These are phyloP conservation scores for Talaromyces sp. DNA, from an alignment of 2,329 filamentous ascomycete species.

Conservation along the genomic window DNA sequence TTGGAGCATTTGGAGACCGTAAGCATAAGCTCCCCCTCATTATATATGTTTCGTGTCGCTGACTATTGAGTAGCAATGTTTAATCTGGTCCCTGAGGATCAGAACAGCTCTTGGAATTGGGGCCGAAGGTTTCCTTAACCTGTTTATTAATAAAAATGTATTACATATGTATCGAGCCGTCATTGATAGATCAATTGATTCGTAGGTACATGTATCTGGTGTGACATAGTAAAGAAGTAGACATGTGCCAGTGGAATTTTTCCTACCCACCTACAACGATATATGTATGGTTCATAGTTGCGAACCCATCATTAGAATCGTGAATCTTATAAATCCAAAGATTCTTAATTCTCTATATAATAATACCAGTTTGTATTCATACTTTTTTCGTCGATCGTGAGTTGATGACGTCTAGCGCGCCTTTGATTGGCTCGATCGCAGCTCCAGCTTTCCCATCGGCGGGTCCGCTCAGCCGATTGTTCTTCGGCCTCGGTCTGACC, in stretches of 20 bases:
- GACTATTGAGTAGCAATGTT: neutral
- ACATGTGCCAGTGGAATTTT: too few species aligned
- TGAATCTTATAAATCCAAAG: neutral
- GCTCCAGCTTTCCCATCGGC: neutral
- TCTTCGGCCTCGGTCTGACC: neutral
- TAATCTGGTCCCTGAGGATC: neutral
- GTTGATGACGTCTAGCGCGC: slow-evolving; percentile 21
- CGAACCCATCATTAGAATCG: neutral
- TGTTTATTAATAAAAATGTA: neutral
- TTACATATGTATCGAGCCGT: too few species aligned
- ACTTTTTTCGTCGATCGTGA: neutral
- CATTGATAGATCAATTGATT: too few species aligned
- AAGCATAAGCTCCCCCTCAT: neutral
- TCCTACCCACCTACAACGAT: neutral
- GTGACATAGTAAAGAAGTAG: neutral
- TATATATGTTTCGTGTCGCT: neutral
- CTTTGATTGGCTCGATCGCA: slow-evolving; percentile 23
- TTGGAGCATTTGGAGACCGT: neutral
- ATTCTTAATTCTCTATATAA: neutral
- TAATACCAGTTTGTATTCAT: neutral
- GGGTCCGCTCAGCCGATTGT: neutral
- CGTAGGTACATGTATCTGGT: neutral
- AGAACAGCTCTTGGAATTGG: neutral
- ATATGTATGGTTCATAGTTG: neutral
- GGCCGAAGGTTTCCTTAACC: neutral